These are phyloP conservation scores for Graphium sp. DNA, from an alignment of 2,329 filamentous ascomycete species.

Conservation along the genomic window DNA sequence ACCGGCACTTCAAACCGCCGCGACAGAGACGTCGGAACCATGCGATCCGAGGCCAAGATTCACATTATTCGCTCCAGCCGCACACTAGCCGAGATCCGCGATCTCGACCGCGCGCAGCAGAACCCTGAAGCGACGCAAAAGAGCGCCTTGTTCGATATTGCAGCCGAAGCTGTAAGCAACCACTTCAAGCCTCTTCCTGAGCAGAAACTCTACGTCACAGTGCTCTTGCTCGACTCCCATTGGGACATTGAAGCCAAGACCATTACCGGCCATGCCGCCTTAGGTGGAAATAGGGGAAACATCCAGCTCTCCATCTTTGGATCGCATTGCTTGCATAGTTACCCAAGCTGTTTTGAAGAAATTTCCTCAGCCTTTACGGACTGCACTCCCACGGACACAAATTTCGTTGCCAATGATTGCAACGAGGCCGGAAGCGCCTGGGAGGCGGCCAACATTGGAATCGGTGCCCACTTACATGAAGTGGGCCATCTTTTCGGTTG, in stretches of 20 bases:
- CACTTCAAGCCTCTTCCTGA: slow-evolving; percentile 61
- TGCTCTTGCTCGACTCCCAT: slow-evolving; percentile 71
- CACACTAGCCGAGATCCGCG: slow-evolving; percentile 69
- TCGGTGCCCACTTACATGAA: slow-evolving; percentile 85
- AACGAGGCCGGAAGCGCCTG: slow-evolving; percentile 79
- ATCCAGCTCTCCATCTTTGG: slow-evolving; percentile 80
- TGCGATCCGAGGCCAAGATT: slow-evolving; percentile 82
- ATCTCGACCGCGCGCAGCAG: slow-evolving; percentile 65
- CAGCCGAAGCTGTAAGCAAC: slow-evolving; percentile 57
- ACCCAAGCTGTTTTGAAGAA: slow-evolving; percentile 77
- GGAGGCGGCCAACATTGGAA: slow-evolving; percentile 90
- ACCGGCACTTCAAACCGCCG: slow-evolving; percentile 62
- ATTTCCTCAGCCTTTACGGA: slow-evolving; percentile 79
- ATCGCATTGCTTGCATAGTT: slow-evolving; percentile 81
- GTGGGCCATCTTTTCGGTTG: slow-evolving; percentile 82
- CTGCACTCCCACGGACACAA: slow-evolving; percentile 74
- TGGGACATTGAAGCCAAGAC: slow-evolving; percentile 61
- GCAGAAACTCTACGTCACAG: slow-evolving; percentile 78
- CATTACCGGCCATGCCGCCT: slow-evolving; percentile 65
- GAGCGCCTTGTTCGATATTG: slow-evolving; percentile 61
- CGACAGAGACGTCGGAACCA: slow-evolving; percentile 52
- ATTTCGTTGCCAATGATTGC: slow-evolving; percentile 68
- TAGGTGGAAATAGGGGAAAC: slow-evolving; percentile 59
- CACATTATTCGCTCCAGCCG: slow-evolving; percentile 72
- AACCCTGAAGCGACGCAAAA: slow-evolving; percentile 51